These are phyloP conservation scores for Volvox africanus DNA, from an alignment of 139 green algal genomes.

Conservation along the genomic window DNA sequence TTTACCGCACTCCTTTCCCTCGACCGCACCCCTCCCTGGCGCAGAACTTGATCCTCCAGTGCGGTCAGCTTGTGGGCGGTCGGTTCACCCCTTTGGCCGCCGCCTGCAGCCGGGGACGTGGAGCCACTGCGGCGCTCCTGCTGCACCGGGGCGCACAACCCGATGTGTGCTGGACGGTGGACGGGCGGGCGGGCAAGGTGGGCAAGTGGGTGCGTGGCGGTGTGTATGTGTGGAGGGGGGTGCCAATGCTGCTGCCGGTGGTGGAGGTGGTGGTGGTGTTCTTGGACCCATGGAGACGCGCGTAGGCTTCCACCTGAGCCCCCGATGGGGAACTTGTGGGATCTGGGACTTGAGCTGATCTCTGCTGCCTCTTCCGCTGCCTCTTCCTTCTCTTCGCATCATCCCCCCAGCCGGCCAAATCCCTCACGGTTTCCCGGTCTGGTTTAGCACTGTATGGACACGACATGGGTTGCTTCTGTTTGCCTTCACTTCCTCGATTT, in stretches of 20 bases:
- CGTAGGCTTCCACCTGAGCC: no score
- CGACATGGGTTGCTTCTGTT: no score
- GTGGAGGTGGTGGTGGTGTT: no score
- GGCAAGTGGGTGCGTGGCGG: neutral
- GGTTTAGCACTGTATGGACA: no score
- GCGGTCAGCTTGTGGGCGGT: neutral
- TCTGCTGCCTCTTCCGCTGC: no score
- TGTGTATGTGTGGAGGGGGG: neutral
- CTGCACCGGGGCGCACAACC: conserved; percentile 1
- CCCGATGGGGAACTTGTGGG: no score
- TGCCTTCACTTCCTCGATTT: no score
- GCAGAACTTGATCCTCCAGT: neutral
- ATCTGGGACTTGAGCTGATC: no score
- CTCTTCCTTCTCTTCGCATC: neutral
- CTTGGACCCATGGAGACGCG: no score
- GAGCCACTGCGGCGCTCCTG: conserved; percentile 9
- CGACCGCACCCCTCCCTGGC: neutral
- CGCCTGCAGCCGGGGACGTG: conserved; percentile 6
- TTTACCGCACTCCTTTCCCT: neutral
- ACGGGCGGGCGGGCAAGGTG: conserved; percentile 11
- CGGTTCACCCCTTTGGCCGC: conserved; percentile 33
- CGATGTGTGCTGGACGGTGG: conserved; percentile 8
- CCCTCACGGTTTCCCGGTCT: no score
- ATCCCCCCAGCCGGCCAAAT: no score
- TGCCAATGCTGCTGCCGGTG: neutral